Conservation (phyloP, 2,329 filamentous ascomycete species). For the Sphaerulina vaccinii region DNA sequence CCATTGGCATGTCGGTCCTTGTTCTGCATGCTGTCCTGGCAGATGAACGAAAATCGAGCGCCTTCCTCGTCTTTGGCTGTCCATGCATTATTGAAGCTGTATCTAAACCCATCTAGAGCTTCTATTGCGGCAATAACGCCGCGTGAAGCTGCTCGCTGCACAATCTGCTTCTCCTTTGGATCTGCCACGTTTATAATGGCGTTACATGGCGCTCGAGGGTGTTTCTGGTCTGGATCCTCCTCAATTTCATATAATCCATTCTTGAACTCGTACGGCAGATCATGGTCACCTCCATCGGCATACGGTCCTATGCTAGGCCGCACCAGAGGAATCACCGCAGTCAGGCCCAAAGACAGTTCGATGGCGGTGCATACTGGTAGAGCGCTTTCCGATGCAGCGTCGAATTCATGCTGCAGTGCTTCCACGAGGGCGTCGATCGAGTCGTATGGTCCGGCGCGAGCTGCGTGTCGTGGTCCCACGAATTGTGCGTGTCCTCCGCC, state of each 20-base stretch:
- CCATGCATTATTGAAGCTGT: conserved; percentile 53
- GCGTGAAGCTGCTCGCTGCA: conserved; percentile 49
- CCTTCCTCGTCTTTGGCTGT: conserved; percentile 47
- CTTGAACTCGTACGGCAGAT: conserved; percentile 34
- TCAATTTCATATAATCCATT: conserved; percentile 16
- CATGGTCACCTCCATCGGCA: conserved; percentile 30
- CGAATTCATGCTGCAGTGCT: conserved; percentile 25
- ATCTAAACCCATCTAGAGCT: conserved; percentile 47
- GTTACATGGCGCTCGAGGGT: conserved; percentile 27
- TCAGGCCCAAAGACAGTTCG: conserved; percentile 27
- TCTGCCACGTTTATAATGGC: conserved; percentile 33
- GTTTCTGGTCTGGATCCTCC: conserved; percentile 11
- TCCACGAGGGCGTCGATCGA: conserved; percentile 26
- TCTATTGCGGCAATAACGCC: conserved; percentile 46
- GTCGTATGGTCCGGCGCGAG: conserved; percentile 21
- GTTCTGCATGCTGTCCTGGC: conserved; percentile 52
- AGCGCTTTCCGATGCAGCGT: conserved; percentile 14
- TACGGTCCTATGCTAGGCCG: conserved; percentile 34
- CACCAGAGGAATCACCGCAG: conserved; percentile 28
- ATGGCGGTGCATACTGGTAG: conserved; percentile 27
- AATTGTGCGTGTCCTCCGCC: conserved; percentile 12
- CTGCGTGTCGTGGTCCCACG: conserved; percentile 10
- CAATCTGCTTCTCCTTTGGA: conserved; percentile 44
- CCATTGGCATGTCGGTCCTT: conserved; percentile 50
- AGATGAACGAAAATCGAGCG: conserved; percentile 50